phyloP scores from a whole-genome alignment of 2,329 filamentous ascomycete genomes.

The Sporothrix luriei region DNA sequence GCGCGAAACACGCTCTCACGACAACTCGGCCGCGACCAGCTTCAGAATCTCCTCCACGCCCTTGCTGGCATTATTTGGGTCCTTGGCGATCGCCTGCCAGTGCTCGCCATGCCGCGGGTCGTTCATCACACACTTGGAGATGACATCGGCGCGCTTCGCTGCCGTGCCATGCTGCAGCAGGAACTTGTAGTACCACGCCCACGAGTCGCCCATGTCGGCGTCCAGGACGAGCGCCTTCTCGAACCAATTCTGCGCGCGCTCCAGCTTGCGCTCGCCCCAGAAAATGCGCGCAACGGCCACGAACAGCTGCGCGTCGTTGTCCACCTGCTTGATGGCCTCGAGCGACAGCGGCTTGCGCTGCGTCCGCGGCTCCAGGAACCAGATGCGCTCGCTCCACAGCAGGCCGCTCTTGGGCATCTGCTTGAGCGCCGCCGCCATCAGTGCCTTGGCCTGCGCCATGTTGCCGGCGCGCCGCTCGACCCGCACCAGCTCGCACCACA shows the following conservation, averaged over 20 bases:
- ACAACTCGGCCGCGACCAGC: conserved; percentile 64
- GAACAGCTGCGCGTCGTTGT: conserved; percentile 86
- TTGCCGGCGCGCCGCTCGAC: conserved; percentile 89
- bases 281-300: conserved; percentile 93
- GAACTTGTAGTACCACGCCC: conserved; percentile 99
- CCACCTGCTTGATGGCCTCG: conserved; percentile 95
- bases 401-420: conserved; percentile 86
- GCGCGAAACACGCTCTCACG: background rate
- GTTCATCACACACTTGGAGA: conserved; percentile 76
- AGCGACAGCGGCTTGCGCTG: conserved; percentile 88
- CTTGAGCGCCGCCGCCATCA: conserved; percentile 92
- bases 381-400: conserved; percentile 93
- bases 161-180: conserved; percentile 87
- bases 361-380: conserved; percentile 87
- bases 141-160: conserved; percentile 84
- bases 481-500: conserved; percentile 93
- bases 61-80: conserved; percentile 76
- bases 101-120: conserved; percentile 92
- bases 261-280: conserved; percentile 88
- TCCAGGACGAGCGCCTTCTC: conserved; percentile 91
- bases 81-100: conserved; percentile 85
- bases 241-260: conserved; percentile 96
- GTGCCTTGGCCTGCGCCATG: conserved; percentile 76
- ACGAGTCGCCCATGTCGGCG: conserved; percentile 84
- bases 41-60: conserved; percentile 79